These are phyloP conservation scores for Hortiboletus flavorubellus DNA, from an alignment of 768 basidiomycete genomes.

Conservation along the genomic window DNA sequence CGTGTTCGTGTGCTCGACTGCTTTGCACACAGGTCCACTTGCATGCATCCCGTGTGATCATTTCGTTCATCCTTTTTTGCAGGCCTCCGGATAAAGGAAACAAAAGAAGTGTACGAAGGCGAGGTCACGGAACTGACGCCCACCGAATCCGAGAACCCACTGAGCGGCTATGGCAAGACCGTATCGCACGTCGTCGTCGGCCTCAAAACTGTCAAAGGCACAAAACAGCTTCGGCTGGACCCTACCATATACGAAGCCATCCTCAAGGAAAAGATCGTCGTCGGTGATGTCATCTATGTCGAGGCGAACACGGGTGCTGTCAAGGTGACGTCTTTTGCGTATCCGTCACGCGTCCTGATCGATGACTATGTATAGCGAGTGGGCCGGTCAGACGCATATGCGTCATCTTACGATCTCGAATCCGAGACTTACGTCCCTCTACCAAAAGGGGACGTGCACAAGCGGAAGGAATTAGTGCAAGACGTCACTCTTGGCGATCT, in stretches of 20 bases:
- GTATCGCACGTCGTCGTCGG: conserved; percentile 97
- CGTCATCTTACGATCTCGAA: conserved; percentile 95
- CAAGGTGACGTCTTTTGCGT: conserved; percentile 54
- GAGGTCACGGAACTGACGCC: conserved; percentile 98
- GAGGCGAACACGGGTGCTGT: conserved; percentile 94
- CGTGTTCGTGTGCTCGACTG: background rate
- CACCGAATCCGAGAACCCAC: conserved; percentile 93
- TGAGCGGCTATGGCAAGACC: conserved; percentile 97
- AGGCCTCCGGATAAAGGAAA: conserved; percentile 97
- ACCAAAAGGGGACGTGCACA: conserved; percentile 96
- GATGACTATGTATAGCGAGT: conserved; percentile 61
- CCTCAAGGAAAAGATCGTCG: conserved; percentile 93
- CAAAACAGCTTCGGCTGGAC: conserved; percentile 91
- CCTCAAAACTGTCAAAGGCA: conserved; percentile 89
- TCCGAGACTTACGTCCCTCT: conserved; percentile 98
- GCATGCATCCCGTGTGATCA: background rate
- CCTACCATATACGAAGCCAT: conserved; percentile 97
- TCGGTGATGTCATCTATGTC: conserved; percentile 96
- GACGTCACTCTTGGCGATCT: conserved; percentile 94
- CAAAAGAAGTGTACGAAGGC: conserved; percentile 98
- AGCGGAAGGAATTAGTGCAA: conserved; percentile 92
- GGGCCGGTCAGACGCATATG: conserved; percentile 95
- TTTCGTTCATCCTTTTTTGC: background rate
- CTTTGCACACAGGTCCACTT: background rate
- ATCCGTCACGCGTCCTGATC: background rate